Evolutionary conservation across 139 green algal genomes (phyloP), one percentile per base, ranked within the genome.

Genomic region (Spirogloea muscicola): DNA sequence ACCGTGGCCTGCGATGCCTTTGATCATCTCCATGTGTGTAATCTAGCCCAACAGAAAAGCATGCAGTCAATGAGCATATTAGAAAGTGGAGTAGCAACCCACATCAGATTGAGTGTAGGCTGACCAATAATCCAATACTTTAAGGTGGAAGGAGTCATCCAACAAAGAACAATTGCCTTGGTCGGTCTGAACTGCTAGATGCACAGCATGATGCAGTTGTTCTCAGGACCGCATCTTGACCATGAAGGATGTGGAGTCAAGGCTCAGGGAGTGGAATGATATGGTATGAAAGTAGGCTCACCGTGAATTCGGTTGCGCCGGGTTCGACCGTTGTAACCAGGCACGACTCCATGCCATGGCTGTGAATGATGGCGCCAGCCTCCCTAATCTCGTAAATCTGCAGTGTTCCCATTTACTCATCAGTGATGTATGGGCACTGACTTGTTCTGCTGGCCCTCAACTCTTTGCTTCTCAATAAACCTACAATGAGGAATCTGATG

Each of bases 21-120:
- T 97, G 82, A 97, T 95, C 93, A 97, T 97, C 76, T 97, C 93
- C 34, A 96, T 68, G 76, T 97, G 88, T 0, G 93, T 96, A 40
- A 95, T 81, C 0, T 76, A 62, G 7, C 59, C 18, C 43, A 55
- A 55, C 21, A 55, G 21, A 55, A 55, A 55, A 55, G 21, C 21
- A 21, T 55, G 46, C 21, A 55, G 21, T 55, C 21, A 21, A 55
- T 55, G 21, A 55, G 21, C 21, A 31, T 21, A 55, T 55, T 55
- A 21, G 21, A 21, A 21, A 16, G 44, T 13, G 44, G 44, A 16
- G 16, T 16, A 16, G 44, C n/a, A n/a, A n/a, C n/a, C n/a, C n/a
- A 63, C 38, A 63, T 63, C 55, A n/a, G n/a, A n/a, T n/a, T n/a
- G n/a, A n/a, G n/a, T n/a, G n/a, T n/a, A n/a, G n/a, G n/a, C n/a